Conservation (phyloP, 2,329 filamentous ascomycete genomes). For the Fusarium chuoi region DNA sequence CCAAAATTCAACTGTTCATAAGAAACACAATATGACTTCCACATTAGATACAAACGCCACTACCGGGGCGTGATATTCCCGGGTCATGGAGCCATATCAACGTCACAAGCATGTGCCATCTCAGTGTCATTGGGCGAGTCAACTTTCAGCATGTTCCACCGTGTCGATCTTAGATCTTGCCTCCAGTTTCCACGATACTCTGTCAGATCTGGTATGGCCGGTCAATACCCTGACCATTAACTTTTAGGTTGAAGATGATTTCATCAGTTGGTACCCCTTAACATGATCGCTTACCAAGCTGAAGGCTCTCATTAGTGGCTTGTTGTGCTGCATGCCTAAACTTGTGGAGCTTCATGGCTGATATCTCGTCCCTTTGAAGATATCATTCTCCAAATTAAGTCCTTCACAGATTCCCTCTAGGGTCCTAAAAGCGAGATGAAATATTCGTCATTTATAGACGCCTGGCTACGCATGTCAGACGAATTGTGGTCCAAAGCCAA, state of each 20-base stretch:
- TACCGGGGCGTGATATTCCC: not conserved
- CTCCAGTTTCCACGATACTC: not conserved
- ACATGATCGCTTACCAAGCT: not conserved
- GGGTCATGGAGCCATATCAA: slow-evolving; percentile 6
- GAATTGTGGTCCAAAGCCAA: not conserved
- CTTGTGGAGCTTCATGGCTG: not conserved
- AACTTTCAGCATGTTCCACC: not conserved
- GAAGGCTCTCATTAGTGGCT: not conserved
- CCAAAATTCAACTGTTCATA: not conserved
- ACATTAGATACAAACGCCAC: not conserved
- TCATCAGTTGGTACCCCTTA: slow-evolving; percentile 10
- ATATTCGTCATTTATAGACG: not conserved
- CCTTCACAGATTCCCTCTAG: not conserved
- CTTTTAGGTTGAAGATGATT: slow-evolving; percentile 26
- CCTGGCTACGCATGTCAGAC: not conserved
- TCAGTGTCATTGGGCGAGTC: not conserved
- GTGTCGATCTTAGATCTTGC: not conserved
- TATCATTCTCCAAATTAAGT: not conserved
- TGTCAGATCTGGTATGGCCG: slow-evolving; percentile 7
- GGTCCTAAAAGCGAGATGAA: not conserved
- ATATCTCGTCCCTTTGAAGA: slow-evolving; percentile 7
- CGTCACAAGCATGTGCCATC: slow-evolving; percentile 20
- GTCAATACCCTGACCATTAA: slow-evolving; percentile 4
- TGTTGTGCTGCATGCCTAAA: not conserved
- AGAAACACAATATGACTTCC: not conserved